Evolutionary conservation across 805 yeast species (phyloP), one percentile per base, ranked within the genome.

Genomic region (Nakazawaea ishiwadae): DNA sequence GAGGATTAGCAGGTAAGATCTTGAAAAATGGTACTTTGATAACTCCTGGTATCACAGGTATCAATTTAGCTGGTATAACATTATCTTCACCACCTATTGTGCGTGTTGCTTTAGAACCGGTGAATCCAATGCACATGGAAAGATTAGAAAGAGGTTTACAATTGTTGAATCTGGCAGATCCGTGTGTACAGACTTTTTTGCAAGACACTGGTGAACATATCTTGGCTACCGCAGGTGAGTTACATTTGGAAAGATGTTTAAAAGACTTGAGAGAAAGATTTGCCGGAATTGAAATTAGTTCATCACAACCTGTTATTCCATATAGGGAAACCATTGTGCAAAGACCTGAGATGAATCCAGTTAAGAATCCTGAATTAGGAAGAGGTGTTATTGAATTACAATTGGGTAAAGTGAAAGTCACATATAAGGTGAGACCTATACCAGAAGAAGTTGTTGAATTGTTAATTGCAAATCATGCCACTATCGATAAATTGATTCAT

Each of bases 41-140:
- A 5, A 69, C 79, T 36, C 69, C 77, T 0, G 74, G 71, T 2
- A 58, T 72, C 2, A 65, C 73, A 4, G 90, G 89, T 31, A 79
- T 80, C n/a, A 83, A 83, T 51, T 65, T 82, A 38, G 96, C 96
- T 0, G 84, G 87, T 49, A 68, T 88, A 15, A 83, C 79, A 42
- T 62, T 79, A 40, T 75, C 83, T 12, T 77, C 84, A n/a, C 85
- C 88, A 24, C 99, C 99, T 1, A 91, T 93, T 56, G 87, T 93
- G 51, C 79, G 89, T 49, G 96, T 93, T 24, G 97, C 99, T 0
- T 68, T 93, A n/a, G 99, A 93, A 57, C 96, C 99, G 1, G 82
- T 76, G 4, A 84, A 88, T 51, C 96, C 96, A 8, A 72, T 82
- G 37, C 81, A 88, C 51, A 75, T 89, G 71, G 80, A 75, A 35